A percentile compares a stretch with the other conserved stretches of the same genome.
phyloP scores from a whole-genome alignment of 768 basidiomycete genomes.

The Calocybe cyanea region DNA sequence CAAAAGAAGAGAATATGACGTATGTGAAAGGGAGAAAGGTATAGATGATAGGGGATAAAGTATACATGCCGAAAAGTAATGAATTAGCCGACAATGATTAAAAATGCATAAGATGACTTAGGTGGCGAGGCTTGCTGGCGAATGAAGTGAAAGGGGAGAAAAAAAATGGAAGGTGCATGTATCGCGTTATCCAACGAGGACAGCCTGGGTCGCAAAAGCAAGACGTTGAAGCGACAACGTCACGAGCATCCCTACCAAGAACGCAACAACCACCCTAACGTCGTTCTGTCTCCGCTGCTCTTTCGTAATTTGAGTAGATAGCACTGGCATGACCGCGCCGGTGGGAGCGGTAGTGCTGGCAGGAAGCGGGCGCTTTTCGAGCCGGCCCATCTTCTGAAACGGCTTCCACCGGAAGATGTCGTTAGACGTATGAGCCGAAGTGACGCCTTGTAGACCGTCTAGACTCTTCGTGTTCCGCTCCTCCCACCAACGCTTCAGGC shows the following conservation, averaged over 20 bases:
- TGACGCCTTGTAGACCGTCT: slow-evolving; percentile 55
- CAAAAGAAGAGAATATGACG: no score
- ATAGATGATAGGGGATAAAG: slow-evolving; percentile 1
- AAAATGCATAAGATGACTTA: no score
- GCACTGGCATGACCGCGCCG: no score
- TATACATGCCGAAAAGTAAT: neutral
- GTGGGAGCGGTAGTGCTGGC: no score
- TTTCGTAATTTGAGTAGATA: no score
- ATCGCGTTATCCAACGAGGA: slow-evolving; percentile 9
- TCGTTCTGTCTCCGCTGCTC: no score
- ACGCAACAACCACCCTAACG: slow-evolving; percentile 12
- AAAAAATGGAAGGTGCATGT: no score
- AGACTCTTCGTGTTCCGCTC: slow-evolving; percentile 48
- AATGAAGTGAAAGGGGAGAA: no score
- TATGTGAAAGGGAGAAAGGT: slow-evolving; percentile 7
- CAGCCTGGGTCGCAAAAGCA: slow-evolving; percentile 5
- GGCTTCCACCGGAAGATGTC: slow-evolving; percentile 17
- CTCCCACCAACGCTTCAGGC: slow-evolving; percentile 57
- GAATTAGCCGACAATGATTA: neutral
- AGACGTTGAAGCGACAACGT: slow-evolving; percentile 13
- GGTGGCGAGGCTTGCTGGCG: no score
- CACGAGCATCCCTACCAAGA: slow-evolving; percentile 14
- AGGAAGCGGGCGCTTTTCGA: neutral
- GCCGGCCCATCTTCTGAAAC: slow-evolving; percentile 7
- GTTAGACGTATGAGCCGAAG: slow-evolving; percentile 24